These are phyloP conservation scores for Spergularia bocconei DNA, from an alignment of 148 eudicot species.

Conservation along the genomic window DNA sequence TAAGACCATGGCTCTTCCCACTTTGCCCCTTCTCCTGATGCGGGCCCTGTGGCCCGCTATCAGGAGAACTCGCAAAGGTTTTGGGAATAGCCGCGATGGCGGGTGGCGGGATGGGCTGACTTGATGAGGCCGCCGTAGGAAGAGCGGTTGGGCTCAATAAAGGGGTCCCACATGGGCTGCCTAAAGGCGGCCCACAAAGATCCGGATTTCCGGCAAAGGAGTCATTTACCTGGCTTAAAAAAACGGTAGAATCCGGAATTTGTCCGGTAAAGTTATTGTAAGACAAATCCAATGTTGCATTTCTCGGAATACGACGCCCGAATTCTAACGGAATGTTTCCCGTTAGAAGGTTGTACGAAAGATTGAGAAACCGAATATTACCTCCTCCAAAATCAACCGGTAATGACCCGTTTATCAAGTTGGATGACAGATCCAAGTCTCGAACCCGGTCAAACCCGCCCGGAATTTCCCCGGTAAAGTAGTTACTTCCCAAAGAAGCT, in stretches of 20 bases:
- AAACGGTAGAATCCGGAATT: conserved; percentile 54
- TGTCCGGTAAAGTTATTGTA: conserved; percentile 68
- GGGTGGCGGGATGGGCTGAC: conserved; percentile 47
- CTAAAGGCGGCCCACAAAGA: conserved; percentile 62
- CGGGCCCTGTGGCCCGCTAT: conserved; percentile 12
- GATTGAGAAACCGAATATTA: conserved; percentile 41
- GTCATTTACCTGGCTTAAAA: conserved; percentile 36
- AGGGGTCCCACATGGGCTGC: conserved; percentile 45
- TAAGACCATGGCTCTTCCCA: conserved; percentile 10
- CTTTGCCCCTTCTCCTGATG: background rate
- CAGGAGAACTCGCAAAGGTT: conserved; percentile 22
- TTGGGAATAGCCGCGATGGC: conserved; percentile 83
- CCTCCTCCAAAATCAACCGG: conserved; percentile 50
- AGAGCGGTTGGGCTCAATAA: conserved; percentile 31
- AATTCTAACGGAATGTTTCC: conserved; percentile 68
- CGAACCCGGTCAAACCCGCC: conserved; percentile 45
- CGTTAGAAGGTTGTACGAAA: conserved; percentile 61
- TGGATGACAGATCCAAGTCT: conserved; percentile 65
- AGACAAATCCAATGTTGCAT: conserved; percentile 69
- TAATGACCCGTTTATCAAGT: conserved; percentile 64
- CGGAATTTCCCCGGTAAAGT: conserved; percentile 55
- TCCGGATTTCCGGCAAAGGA: conserved; percentile 61
- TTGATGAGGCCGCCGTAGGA: conserved; percentile 12
- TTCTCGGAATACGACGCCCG: conserved; percentile 40
- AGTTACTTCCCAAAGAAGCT: conserved; percentile 50